Base-by-base conservation (phyloP, 805 yeast genomes). In the Zygosaccharomyces gambellarensis region DNA sequence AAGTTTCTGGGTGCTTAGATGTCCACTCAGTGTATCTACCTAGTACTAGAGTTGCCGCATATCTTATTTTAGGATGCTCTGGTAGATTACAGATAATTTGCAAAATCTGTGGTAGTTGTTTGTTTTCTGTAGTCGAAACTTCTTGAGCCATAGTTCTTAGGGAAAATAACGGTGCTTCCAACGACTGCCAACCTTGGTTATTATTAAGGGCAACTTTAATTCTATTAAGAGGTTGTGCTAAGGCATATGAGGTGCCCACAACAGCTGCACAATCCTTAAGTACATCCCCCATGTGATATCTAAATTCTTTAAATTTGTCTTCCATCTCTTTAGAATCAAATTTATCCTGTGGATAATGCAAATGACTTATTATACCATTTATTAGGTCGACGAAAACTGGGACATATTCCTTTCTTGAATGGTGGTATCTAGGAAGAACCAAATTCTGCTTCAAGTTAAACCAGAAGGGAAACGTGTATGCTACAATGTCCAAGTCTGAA, bases 11-110 rank as follows among this genome's bases (percentile, higher is more conserved):
- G 68, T 94, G 95, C 56, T 81, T 77, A 3, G 90, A 73, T 0
- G 98, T 88, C 97, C 99, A 94, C 69, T 86, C 89, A 1, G 98
- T 87, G 67, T 94, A 94, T 59, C 99, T 77, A n/a, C 99, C 98
- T 36, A 94, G 71, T 1, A 94, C 96, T 61, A 94, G 75, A 0
- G 96, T 89, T 1, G 96, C 90, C 5, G 98, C 95, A 63, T 92
- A 94, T 65, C 96, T 77, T 45, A 94, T 81, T 63, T 88, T 87
- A 19, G 85, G 82, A 61, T 88, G 90, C 56, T 87, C 92, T 0
- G 97, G 96, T 47, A 88, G 71, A 67, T 40, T 79, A 75, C 95
- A 87, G 80, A 55, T 36, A 17, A 65, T 54, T 36, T 58, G 53
- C 23, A 70, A 54, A 10, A 90, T 81, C 49, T 81, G 78, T 1